Conservation (phyloP, 495 filamentous ascomycete species). For the Neurospora terricola region DNA sequence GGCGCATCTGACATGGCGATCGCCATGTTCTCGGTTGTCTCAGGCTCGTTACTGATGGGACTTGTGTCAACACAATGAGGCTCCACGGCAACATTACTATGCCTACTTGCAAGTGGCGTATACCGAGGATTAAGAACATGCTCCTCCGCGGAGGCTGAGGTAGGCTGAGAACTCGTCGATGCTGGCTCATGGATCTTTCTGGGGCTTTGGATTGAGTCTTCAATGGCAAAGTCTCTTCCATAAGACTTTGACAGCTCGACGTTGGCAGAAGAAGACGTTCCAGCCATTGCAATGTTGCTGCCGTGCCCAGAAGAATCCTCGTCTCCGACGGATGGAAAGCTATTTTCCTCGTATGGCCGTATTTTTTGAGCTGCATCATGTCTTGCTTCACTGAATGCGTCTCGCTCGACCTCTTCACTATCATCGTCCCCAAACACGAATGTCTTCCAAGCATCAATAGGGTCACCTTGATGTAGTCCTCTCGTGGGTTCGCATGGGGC, state of each 20-base stretch:
- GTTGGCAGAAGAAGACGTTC: constrained; percentile 1
- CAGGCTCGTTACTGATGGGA: not conserved
- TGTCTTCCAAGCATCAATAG: constrained; percentile 27
- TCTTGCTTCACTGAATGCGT: constrained; percentile 26
- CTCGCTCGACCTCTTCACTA: constrained; percentile 24
- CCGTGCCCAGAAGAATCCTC: constrained; percentile 2
- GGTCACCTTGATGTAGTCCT: constrained; percentile 5
- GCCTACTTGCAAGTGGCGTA: not conserved
- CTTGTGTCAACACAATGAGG: not conserved
- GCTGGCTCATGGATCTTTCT: not conserved
- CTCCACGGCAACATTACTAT: not conserved
- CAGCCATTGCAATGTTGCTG: constrained; percentile 13
- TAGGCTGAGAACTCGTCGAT: not conserved
- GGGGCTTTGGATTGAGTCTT: not conserved
- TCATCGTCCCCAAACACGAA: constrained; percentile 26
- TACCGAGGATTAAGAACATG: not conserved
- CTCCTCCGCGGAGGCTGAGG: not conserved
- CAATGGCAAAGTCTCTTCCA: not conserved
- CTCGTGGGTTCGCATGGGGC: not conserved
- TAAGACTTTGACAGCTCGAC: not conserved
- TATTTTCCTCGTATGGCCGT: constrained; percentile 14
- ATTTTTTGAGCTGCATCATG: constrained; percentile 22
- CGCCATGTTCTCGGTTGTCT: not conserved
- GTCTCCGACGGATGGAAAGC: not conserved
- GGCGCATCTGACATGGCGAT: constrained; percentile 3